A percentile compares a stretch with the other conserved stretches of the same genome.
These are phyloP conservation scores for Vachellia collinsii DNA, from an alignment of 306 rosid genomes.

Conservation along the genomic window DNA sequence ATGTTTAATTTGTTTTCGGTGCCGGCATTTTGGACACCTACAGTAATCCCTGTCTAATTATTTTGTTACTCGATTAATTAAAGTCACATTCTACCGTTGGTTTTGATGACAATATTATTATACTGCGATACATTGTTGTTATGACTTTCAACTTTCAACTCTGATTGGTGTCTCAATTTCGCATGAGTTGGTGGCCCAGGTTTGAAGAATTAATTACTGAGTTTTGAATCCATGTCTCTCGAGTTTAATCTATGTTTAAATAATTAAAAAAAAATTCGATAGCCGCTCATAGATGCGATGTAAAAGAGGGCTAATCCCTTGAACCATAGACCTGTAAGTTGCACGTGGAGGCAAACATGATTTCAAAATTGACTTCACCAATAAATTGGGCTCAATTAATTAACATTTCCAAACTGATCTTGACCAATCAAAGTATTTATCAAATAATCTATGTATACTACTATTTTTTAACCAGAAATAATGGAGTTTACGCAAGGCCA, in stretches of 20 bases:
- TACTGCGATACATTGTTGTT: neutral
- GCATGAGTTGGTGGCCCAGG: neutral
- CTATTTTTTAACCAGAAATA: neutral
- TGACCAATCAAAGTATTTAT: neutral
- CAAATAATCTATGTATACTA: neutral
- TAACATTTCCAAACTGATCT: neutral
- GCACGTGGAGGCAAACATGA: neutral
- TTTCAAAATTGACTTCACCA: neutral
- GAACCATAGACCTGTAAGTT: neutral
- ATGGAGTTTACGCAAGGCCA: neutral
- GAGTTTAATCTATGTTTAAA: neutral
- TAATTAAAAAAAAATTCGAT: neutral
- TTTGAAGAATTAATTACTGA: too few relatives aligned
- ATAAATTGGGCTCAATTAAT: neutral
- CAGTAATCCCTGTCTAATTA: neutral
- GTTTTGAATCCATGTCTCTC: neutral
- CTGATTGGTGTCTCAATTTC: neutral
- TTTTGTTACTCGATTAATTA: neutral
- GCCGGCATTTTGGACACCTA: slow-evolving; percentile 30
- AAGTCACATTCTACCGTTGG: neutral
- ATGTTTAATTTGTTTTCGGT: neutral
- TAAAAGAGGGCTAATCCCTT: neutral
- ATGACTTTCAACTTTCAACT: neutral
- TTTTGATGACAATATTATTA: neutral
- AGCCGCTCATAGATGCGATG: neutral